Conservation (phyloP, 129 eudicot genomes). For the Cynara cardunculus region DNA sequence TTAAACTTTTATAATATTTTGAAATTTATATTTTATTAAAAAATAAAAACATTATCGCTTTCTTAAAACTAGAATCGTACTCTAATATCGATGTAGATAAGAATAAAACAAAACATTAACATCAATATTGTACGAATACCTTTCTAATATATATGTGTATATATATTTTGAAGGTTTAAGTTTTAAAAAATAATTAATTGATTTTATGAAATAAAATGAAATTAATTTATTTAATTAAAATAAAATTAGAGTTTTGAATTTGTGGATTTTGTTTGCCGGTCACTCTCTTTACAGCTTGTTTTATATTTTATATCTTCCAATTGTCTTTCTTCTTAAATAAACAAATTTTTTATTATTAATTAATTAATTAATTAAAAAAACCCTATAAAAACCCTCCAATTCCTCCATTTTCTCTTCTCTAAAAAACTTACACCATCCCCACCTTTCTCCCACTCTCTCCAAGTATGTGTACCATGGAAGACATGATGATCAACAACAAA, state of each 20-base stretch:
- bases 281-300: slow-evolving; percentile 51
- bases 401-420: slow-evolving; percentile 36
- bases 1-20: no score
- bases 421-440: slow-evolving; percentile 26
- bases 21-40: no score
- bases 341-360: no score
- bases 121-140: no score
- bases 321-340: slow-evolving; percentile 33
- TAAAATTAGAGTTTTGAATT: not conserved
- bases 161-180: not conserved
- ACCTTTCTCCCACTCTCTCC: slow-evolving; percentile 26
- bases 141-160: no score
- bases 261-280: slow-evolving; percentile 41
- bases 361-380: slow-evolving; percentile 20
- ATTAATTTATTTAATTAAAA: not conserved
- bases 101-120: no score
- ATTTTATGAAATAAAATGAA: not conserved
- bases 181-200: not conserved
- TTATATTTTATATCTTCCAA: slow-evolving; percentile 30
- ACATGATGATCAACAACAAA: slow-evolving; percentile 45
- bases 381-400: slow-evolving; percentile 30
- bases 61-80: no score
- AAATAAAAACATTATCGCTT: no score
- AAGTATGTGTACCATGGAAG: slow-evolving; percentile 51
- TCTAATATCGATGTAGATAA: no score